Conservation (phyloP, 371 early-diverging fungal species). For the Haplosporangium sp. region DNA sequence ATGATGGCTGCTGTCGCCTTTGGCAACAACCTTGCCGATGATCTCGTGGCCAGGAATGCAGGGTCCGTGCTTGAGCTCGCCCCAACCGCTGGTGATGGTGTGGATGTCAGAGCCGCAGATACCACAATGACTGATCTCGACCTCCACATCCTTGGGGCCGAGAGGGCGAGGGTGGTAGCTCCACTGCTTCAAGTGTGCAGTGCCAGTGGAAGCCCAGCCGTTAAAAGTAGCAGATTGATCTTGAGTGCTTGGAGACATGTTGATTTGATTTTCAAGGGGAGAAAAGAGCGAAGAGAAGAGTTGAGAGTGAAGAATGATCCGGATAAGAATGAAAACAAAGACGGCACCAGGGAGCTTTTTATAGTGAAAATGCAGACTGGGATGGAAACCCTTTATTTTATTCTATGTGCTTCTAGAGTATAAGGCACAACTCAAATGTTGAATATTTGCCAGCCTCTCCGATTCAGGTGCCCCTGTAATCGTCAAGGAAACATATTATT, state of each 20-base stretch:
- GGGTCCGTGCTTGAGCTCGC: slow-evolving; percentile 56
- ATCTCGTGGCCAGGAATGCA: slow-evolving; percentile 87
- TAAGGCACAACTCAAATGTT: too few relatives aligned
- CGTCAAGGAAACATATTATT: too few relatives aligned
- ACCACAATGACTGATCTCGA: slow-evolving; percentile 64
- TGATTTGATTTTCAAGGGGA: slow-evolving; percentile 2
- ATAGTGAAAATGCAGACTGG: too few relatives aligned
- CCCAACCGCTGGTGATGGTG: slow-evolving; percentile 74
- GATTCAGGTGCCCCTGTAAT: too few relatives aligned
- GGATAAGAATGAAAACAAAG: too few relatives aligned
- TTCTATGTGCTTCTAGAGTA: too few relatives aligned
- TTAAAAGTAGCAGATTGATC: slow-evolving; percentile 31
- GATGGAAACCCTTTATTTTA: too few relatives aligned
- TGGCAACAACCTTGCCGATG: slow-evolving; percentile 70
- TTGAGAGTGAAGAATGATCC: too few relatives aligned
- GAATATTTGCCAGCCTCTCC: too few relatives aligned
- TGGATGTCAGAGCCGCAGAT: slow-evolving; percentile 74
- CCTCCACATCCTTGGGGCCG: slow-evolving; percentile 63
- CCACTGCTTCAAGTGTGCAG: slow-evolving; percentile 37
- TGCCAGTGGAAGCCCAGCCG: slow-evolving; percentile 49
- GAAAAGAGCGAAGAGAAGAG: too few relatives aligned
- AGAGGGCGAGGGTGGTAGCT: slow-evolving; percentile 61
- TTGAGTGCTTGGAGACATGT: slow-evolving; percentile 20
- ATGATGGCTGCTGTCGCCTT: slow-evolving; percentile 64
- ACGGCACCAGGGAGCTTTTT: too few relatives aligned